Evolutionary conservation across 768 basidiomycete genomes (phyloP).

Genomic region (Amanita molliuscula): DNA sequence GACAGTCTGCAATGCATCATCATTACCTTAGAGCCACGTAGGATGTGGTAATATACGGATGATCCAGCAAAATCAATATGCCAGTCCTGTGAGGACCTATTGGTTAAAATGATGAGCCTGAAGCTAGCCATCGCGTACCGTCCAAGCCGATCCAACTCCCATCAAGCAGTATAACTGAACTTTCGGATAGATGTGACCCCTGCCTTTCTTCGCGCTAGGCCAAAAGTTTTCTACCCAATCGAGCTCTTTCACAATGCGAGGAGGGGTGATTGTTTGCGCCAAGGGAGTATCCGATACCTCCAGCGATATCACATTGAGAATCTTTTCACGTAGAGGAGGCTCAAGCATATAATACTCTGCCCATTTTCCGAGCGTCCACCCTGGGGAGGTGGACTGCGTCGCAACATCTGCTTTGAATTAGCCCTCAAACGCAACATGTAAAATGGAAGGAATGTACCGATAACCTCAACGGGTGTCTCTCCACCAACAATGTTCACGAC

Average conservation of each 20-base stretch:
- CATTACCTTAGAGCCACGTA: constrained; percentile 72
- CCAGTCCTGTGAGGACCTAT: constrained; percentile 66
- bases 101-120: background rate
- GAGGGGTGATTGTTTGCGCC: constrained; percentile 71
- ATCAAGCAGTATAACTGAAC: constrained; percentile 96
- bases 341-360: constrained; percentile 74
- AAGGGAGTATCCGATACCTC: constrained; percentile 86
- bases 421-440: background rate
- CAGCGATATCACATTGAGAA: constrained; percentile 91
- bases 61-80: constrained; percentile 97
- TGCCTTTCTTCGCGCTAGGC: constrained; percentile 70
- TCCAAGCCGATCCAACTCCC: constrained; percentile 92
- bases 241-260: constrained; percentile 74
- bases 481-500: constrained; percentile 75
- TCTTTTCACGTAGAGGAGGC: constrained; percentile 64
- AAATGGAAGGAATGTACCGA: constrained; percentile 42
- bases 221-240: constrained; percentile 98
- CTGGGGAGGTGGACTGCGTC: constrained; percentile 73
- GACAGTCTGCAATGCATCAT: background rate
- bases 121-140: constrained; percentile 39
- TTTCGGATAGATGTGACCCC: constrained; percentile 75
- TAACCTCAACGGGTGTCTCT: constrained; percentile 79
- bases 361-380: constrained; percentile 91
- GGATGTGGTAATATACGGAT: constrained; percentile 95
- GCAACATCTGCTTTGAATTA: constrained; percentile 55